phyloP scores from a whole-genome alignment of 2,329 filamentous ascomycete species.

The Diaporthe nobilis region DNA sequence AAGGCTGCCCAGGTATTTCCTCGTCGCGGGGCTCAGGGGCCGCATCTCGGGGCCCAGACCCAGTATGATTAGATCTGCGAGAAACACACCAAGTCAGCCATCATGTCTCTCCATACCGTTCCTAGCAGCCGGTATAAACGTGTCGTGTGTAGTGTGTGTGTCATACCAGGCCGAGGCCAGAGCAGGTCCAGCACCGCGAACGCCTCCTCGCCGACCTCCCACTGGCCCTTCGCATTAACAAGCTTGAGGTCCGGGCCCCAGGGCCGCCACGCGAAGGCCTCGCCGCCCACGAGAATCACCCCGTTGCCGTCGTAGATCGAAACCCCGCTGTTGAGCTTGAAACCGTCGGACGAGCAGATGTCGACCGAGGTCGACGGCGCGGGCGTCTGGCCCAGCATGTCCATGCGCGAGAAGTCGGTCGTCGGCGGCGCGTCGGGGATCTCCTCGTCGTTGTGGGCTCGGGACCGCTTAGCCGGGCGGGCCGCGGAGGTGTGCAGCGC shows the following conservation, averaged over 20 bases:
- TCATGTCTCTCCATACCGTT: neutral
- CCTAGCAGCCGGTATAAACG: constrained; percentile 51
- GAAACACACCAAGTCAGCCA: constrained; percentile 17
- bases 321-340: constrained; percentile 86
- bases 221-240: constrained; percentile 84
- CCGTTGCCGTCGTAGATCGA: constrained; percentile 79
- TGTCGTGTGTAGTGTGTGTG: neutral
- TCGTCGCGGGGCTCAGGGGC: constrained; percentile 82
- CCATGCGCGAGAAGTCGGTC: constrained; percentile 79
- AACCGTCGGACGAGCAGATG: constrained; percentile 85
- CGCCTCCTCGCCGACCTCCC: constrained; percentile 78
- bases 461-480: neutral
- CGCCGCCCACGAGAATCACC: constrained; percentile 84
- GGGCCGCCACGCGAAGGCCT: constrained; percentile 90
- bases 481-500: constrained; percentile 36
- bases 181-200: constrained; percentile 84
- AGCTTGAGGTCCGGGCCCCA: constrained; percentile 72
- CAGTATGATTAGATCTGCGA: constrained; percentile 86
- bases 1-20: constrained; percentile 78
- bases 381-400: constrained; percentile 83
- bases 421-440: constrained; percentile 53
- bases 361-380: constrained; percentile 87
- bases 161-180: constrained; percentile 87
- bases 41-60: constrained; percentile 83
- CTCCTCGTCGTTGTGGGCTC: constrained; percentile 47